phyloP scores from a whole-genome alignment of 805 yeast genomes.

The Candida morakotiae region DNA sequence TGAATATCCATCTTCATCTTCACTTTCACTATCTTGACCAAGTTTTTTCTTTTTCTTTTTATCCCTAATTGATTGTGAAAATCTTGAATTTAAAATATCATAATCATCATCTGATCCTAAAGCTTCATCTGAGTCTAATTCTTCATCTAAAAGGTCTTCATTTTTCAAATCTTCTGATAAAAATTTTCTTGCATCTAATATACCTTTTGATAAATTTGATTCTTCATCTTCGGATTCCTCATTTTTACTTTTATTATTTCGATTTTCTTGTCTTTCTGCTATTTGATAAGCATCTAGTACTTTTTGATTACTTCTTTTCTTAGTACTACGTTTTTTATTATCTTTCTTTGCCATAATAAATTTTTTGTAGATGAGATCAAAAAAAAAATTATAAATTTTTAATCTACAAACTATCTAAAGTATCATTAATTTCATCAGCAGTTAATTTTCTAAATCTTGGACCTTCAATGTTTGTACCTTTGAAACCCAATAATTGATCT shows the following conservation, averaged over 20 bases:
- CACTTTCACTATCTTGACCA: conserved; percentile 33
- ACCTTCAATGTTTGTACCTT: conserved; percentile 78
- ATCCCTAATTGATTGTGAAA: conserved; percentile 68
- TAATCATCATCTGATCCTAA: conserved; percentile 76
- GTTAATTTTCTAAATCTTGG: conserved; percentile 85
- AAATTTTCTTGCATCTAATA: conserved; percentile 38
- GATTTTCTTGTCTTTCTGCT: conserved; percentile 36
- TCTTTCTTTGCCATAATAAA: conserved; percentile 1
- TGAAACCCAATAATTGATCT: conserved; percentile 76
- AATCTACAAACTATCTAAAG: conserved; percentile 71
- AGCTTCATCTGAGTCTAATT: conserved; percentile 84
- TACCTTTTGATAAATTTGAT: conserved; percentile 29
- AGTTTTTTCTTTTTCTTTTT: conserved; percentile 34
- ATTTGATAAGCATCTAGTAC: conserved; percentile 42
- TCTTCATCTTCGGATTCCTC: conserved; percentile 20
- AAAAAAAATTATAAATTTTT: background rate
- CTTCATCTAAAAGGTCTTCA: conserved; percentile 52
- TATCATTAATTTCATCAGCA: conserved; percentile 91
- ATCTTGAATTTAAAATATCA: conserved; percentile 57
- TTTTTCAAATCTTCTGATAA: conserved; percentile 18
- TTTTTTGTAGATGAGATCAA: conserved; percentile 5
- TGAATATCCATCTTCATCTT: conserved; percentile 60
- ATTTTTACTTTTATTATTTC: conserved; percentile 15
- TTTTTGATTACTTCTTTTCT: conserved; percentile 32
- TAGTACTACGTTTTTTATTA: conserved; percentile 13